These are phyloP conservation scores for Flaveria brownii DNA, from an alignment of 129 eudicot species.

Conservation along the genomic window DNA sequence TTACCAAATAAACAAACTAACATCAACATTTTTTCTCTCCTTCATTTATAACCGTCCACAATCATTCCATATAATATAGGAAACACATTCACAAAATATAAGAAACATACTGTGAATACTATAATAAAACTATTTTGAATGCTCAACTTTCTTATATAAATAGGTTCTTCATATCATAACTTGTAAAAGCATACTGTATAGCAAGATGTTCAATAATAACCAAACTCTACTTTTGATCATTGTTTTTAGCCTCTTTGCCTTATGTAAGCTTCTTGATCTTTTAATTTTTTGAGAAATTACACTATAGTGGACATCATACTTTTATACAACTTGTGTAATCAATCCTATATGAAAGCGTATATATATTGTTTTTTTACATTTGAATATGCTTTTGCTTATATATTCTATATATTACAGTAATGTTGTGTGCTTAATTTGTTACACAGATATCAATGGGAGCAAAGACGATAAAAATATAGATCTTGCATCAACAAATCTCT, in stretches of 20 bases:
- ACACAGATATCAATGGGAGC: neutral
- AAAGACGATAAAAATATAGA: neutral
- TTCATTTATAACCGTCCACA: too few species aligned
- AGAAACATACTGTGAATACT: too few species aligned
- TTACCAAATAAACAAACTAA: too few species aligned
- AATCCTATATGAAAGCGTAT: neutral
- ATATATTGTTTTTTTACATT: neutral
- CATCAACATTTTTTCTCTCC: too few species aligned
- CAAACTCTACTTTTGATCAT: constrained; percentile 5
- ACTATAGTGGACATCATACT: neutral
- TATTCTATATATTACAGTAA: neutral
- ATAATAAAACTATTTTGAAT: too few species aligned
- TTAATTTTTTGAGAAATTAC: neutral
- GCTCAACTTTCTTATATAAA: neutral
- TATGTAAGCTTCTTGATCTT: neutral
- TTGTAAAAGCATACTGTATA: neutral
- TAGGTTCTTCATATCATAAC: neutral
- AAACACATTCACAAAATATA: too few species aligned
- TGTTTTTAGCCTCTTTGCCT: neutral
- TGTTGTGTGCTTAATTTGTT: neutral
- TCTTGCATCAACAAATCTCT: neutral
- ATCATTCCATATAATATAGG: too few species aligned
- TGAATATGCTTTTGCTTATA: neutral
- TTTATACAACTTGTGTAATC: neutral
- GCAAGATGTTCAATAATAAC: neutral